A percentile compares a stretch with the other conserved stretches of the same genome.
Conservation (phyloP, 106 monocot genomes). For the Dendrobium nobile region DNA sequence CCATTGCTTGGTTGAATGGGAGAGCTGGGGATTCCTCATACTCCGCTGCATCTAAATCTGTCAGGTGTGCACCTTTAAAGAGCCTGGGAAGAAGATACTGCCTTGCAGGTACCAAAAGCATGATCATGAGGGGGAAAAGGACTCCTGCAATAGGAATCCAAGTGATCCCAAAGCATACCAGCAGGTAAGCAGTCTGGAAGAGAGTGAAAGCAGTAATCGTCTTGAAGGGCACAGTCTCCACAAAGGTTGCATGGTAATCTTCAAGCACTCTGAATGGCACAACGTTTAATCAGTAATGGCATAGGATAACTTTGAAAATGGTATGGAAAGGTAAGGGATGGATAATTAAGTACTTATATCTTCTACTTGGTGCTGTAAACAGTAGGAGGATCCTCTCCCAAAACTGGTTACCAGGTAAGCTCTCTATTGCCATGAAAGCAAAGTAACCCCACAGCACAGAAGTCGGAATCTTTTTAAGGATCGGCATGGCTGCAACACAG, state of each 20-base stretch:
- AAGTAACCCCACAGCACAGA: conserved; percentile 88
- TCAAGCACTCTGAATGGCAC: conserved; percentile 55
- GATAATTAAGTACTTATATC: conserved; percentile 54
- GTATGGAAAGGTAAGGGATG: background rate
- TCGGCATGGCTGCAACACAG: conserved; percentile 77
- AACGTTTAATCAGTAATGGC: background rate
- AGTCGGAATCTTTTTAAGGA: conserved; percentile 75
- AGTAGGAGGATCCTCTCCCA: conserved; percentile 85
- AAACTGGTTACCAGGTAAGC: conserved; percentile 92
- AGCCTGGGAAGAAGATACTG: conserved; percentile 72
- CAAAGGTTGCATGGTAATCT: conserved; percentile 74
- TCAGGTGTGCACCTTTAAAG: conserved; percentile 74
- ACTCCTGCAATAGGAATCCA: conserved; percentile 82
- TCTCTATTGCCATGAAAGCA: conserved; percentile 91
- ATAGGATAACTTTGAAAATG: background rate
- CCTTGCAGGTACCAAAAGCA: conserved; percentile 75
- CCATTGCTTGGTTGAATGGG: conserved; percentile 32
- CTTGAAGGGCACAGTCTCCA: conserved; percentile 84
- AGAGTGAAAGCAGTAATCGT: conserved; percentile 59
- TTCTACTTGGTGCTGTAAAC: conserved; percentile 74
- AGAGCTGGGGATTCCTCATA: conserved; percentile 74
- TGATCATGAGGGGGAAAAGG: conserved; percentile 80
- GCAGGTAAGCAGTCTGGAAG: conserved; percentile 60
- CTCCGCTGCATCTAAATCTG: conserved; percentile 77
- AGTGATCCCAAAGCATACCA: conserved; percentile 71